These are phyloP conservation scores for Kwoniella europaea DNA, from an alignment of 768 basidiomycete genomes.

Conservation along the genomic window DNA sequence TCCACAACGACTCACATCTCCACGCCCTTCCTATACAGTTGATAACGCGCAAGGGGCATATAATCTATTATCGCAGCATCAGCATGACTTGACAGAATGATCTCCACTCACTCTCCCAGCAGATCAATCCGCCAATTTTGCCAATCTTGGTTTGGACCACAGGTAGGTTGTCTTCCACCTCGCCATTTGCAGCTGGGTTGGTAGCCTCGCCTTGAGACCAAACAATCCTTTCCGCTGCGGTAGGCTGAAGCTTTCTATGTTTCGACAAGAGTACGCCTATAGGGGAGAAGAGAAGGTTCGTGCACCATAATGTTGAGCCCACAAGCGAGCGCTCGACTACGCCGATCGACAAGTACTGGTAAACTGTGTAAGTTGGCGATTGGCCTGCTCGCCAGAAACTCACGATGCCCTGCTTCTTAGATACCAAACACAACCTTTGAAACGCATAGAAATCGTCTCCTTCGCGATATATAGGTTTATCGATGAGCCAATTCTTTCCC, in stretches of 20 bases:
- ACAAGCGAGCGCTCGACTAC: slow-evolving; percentile 32
- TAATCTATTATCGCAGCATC: slow-evolving; percentile 21
- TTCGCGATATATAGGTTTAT: not conserved
- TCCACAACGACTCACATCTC: slow-evolving; percentile 33
- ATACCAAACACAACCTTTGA: slow-evolving; percentile 18
- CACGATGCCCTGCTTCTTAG: slow-evolving; percentile 17
- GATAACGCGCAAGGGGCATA: slow-evolving; percentile 42
- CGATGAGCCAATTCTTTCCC: slow-evolving; percentile 10
- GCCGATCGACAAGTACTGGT: slow-evolving; percentile 37
- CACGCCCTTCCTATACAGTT: slow-evolving; percentile 42
- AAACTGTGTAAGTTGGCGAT: not conserved
- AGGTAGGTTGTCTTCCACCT: slow-evolving; percentile 32
- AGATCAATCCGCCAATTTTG: slow-evolving; percentile 40
- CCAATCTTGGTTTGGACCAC: slow-evolving; percentile 39
- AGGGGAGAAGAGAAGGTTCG: slow-evolving; percentile 33
- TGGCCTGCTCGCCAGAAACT: not conserved
- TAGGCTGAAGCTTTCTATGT: slow-evolving; percentile 42
- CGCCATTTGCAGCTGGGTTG: slow-evolving; percentile 7
- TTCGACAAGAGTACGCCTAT: slow-evolving; percentile 31
- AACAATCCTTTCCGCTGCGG: slow-evolving; percentile 36
- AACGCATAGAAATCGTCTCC: slow-evolving; percentile 30
- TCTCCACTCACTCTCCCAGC: slow-evolving; percentile 43
- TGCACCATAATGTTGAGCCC: slow-evolving; percentile 39
- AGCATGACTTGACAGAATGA: not conserved
- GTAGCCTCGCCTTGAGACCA: slow-evolving; percentile 37